Conservation (phyloP, 1,139 yeast genomes). For the Arxiozyma slooffiae region DNA sequence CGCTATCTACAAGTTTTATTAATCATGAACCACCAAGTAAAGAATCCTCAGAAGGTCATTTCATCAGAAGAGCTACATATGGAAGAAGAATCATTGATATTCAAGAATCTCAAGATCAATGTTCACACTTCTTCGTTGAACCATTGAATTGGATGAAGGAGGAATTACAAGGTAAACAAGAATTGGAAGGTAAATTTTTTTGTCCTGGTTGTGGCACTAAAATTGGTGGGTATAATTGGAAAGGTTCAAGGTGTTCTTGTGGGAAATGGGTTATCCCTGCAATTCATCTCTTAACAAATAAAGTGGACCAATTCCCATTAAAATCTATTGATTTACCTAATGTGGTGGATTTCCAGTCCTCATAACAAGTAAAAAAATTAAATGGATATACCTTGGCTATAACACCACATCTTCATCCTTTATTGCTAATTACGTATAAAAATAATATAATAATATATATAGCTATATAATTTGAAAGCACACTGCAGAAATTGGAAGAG, state of each 20-base stretch:
- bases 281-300: slow-evolving; percentile 66
- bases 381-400: neutral
- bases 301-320: slow-evolving; percentile 55
- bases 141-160: slow-evolving; percentile 87
- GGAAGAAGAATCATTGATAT: slow-evolving; percentile 48
- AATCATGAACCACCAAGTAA: slow-evolving; percentile 52
- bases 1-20: slow-evolving; percentile 41
- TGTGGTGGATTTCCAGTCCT: slow-evolving; percentile 17
- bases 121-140: slow-evolving; percentile 82
- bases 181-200: slow-evolving; percentile 71
- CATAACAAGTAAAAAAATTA: neutral
- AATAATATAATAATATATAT: neutral
- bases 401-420: neutral
- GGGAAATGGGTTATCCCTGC: slow-evolving; percentile 96
- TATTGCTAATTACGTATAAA: neutral
- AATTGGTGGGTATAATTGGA: slow-evolving; percentile 90
- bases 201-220: slow-evolving; percentile 83
- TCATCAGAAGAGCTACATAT: slow-evolving; percentile 51
- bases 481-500: neutral
- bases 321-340: slow-evolving; percentile 20
- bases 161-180: slow-evolving; percentile 51
- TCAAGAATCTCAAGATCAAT: slow-evolving; percentile 45
- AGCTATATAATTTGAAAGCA: neutral
- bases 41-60: slow-evolving; percentile 52
- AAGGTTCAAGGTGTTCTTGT: slow-evolving; percentile 88